Percentiles rank a stretch among this genome's conserved stretches.
These are phyloP conservation scores for Phylloporus arenicola DNA, from an alignment of 768 basidiomycete species.

Conservation along the genomic window DNA sequence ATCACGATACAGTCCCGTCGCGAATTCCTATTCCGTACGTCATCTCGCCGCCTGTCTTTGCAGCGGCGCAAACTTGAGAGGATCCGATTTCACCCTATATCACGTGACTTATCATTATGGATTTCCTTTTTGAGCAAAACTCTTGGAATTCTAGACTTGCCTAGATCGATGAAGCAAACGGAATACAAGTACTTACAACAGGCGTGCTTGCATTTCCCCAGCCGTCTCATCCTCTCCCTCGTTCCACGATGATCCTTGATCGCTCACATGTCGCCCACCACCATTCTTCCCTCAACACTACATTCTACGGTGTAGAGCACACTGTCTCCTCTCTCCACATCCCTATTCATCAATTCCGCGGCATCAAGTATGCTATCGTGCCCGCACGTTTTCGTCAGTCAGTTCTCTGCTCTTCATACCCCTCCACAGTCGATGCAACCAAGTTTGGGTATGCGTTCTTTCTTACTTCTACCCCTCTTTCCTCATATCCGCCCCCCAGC, in stretches of 20 bases:
- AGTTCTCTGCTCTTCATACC: constrained; percentile 52
- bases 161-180: constrained; percentile 23
- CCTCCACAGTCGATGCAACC: constrained; percentile 55
- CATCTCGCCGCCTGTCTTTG: background rate
- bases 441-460: constrained; percentile 52
- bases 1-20: background rate
- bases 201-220: background rate
- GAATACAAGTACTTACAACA: constrained; percentile 16
- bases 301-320: constrained; percentile 64
- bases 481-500: constrained; percentile 32
- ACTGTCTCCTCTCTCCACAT: constrained; percentile 48
- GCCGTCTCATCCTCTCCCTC: background rate
- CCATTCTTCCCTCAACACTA: constrained; percentile 53
- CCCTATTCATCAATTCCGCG: constrained; percentile 66
- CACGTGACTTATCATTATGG: constrained; percentile 21
- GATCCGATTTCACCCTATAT: constrained; percentile 5
- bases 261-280: constrained; percentile 34
- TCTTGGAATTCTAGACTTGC: constrained; percentile 22
- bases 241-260: constrained; percentile 25
- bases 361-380: constrained; percentile 71
- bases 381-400: constrained; percentile 77
- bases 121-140: constrained; percentile 19
- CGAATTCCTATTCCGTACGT: constrained; percentile 15
- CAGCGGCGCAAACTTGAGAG: background rate
- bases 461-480: background rate